A percentile compares a stretch with the other conserved stretches of the same genome.
These are phyloP conservation scores for Fragilariopsis cylindrus DNA, from an alignment of 108 stramenopile genomes.

Conservation along the genomic window DNA sequence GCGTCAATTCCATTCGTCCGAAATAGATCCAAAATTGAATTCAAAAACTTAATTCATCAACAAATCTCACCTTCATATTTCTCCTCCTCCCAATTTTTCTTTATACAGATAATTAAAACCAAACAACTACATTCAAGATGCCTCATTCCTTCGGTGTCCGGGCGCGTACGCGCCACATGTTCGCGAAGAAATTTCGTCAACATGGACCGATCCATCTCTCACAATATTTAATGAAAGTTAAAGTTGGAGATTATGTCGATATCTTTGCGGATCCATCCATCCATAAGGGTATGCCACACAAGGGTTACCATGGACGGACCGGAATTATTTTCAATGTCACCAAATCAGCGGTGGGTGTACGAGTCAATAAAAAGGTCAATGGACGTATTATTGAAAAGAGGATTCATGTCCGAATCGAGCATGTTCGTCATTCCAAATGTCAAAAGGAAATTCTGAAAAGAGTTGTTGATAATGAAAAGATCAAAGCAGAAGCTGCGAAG, in stretches of 20 bases:
- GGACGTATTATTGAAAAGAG: conserved; percentile 98
- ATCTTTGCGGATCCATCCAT: conserved; percentile 97
- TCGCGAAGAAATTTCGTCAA: conserved; percentile 96
- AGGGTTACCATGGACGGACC: conserved; percentile 99
- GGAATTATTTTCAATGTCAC: conserved; percentile 99
- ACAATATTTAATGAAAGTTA: conserved; percentile 86
- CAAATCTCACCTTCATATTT: background rate
- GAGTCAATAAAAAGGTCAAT: conserved; percentile 98
- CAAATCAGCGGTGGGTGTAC: conserved; percentile 95
- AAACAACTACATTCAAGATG: conserved; percentile 64
- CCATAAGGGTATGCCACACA: conserved; percentile 99
- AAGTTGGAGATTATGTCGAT: conserved; percentile 99
- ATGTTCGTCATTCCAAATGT: conserved; percentile 95
- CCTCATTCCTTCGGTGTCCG: conserved; percentile 97
- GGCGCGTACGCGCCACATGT: conserved; percentile 99
- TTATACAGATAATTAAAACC: background rate
- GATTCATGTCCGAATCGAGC: conserved; percentile 99
- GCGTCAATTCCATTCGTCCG: too few species aligned
- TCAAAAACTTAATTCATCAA: background rate
- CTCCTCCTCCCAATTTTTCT: background rate
- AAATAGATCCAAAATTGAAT: background rate
- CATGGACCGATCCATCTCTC: conserved; percentile 89
- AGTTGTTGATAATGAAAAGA: conserved; percentile 75
- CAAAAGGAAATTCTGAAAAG: conserved; percentile 91
- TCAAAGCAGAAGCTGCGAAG: conserved; percentile 83